A percentile compares a stretch with the other conserved stretches of the same genome.
phyloP scores from a whole-genome alignment of 495 filamentous ascomycete species.

The Podospora australis region DNA sequence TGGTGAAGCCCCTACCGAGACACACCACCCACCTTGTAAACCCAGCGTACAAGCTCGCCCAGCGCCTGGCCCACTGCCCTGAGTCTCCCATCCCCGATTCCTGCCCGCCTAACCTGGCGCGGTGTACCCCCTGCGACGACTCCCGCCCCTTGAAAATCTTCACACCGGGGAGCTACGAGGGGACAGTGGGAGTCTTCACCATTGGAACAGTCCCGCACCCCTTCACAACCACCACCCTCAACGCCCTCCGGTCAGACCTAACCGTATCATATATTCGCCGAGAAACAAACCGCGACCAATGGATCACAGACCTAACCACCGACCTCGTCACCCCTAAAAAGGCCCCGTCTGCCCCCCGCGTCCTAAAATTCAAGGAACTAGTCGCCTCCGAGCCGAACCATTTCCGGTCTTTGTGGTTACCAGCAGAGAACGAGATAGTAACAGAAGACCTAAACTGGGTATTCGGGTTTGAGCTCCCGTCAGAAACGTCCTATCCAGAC shows the following conservation, averaged over 20 bases:
- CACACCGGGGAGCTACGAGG: slow-evolving; percentile 53
- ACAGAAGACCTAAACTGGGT: slow-evolving; percentile 70
- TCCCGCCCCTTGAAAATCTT: slow-evolving; percentile 49
- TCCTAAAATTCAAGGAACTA: slow-evolving; percentile 72
- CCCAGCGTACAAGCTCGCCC: slow-evolving; percentile 63
- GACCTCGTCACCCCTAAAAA: slow-evolving; percentile 57
- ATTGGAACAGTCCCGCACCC: slow-evolving; percentile 88
- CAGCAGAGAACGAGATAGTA: slow-evolving; percentile 58
- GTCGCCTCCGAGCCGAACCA: slow-evolving; percentile 59
- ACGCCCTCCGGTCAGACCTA: slow-evolving; percentile 43
- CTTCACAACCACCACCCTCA: slow-evolving; percentile 66
- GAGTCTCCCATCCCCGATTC: slow-evolving; percentile 60
- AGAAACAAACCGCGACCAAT: slow-evolving; percentile 68
- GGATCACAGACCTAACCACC: slow-evolving; percentile 68
- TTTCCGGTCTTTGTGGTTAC: slow-evolving; percentile 68
- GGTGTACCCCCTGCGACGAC: slow-evolving; percentile 67
- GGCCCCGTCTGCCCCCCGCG: slow-evolving; percentile 53
- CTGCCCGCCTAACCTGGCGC: slow-evolving; percentile 76
- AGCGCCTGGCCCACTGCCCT: slow-evolving; percentile 66
- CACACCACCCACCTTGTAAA: slow-evolving; percentile 65
- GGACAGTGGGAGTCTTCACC: slow-evolving; percentile 61
- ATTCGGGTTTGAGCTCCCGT: slow-evolving; percentile 77
- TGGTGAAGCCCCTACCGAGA: slow-evolving; percentile 69
- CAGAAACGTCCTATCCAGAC: slow-evolving; percentile 35
- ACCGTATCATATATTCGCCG: slow-evolving; percentile 66